Percentiles rank a stretch among this genome's conserved stretches.
Evolutionary conservation across 805 yeast species (phyloP).

Genomic region (Torulaspora delbrueckii): DNA sequence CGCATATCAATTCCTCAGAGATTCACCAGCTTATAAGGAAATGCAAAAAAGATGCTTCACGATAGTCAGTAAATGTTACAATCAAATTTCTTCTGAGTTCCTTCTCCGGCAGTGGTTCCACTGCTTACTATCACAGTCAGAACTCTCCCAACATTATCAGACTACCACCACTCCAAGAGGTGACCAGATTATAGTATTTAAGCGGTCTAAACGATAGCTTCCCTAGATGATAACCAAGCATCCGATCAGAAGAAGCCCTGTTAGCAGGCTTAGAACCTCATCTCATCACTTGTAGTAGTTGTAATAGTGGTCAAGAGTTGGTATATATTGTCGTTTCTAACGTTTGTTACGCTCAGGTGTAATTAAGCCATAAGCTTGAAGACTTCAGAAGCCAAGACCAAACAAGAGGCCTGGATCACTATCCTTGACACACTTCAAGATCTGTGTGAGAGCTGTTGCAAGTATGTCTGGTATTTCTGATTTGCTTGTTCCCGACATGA

Average conservation of each 20-base stretch:
- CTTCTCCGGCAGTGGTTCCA: slow-evolving; percentile 18
- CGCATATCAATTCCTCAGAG: slow-evolving; percentile 10
- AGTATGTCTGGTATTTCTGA: slow-evolving; percentile 9
- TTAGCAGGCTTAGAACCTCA: neutral
- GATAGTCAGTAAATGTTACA: slow-evolving; percentile 17
- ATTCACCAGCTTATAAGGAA: slow-evolving; percentile 14
- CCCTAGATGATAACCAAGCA: no score
- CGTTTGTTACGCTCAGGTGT: neutral
- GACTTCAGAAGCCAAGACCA: neutral
- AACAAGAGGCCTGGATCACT: neutral
- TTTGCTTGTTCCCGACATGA: slow-evolving; percentile 11
- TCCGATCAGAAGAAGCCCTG: no score
- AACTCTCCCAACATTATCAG: slow-evolving; percentile 4
- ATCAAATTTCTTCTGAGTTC: slow-evolving; percentile 18
- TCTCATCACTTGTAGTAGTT: neutral
- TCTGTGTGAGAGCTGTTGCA: neutral
- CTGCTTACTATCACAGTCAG: slow-evolving; percentile 3
- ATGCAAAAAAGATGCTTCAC: slow-evolving; percentile 16
- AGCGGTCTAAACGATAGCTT: slow-evolving; percentile 1
- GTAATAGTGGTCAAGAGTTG: neutral
- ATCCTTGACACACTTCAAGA: neutral
- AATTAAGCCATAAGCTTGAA: neutral
- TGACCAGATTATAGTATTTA: slow-evolving; percentile 14
- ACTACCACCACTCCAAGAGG: slow-evolving; percentile 6
- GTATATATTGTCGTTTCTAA: slow-evolving; percentile 1